Base-by-base conservation (phyloP, 495 filamentous ascomycete species). In the Aspergillus funiculosus region DNA sequence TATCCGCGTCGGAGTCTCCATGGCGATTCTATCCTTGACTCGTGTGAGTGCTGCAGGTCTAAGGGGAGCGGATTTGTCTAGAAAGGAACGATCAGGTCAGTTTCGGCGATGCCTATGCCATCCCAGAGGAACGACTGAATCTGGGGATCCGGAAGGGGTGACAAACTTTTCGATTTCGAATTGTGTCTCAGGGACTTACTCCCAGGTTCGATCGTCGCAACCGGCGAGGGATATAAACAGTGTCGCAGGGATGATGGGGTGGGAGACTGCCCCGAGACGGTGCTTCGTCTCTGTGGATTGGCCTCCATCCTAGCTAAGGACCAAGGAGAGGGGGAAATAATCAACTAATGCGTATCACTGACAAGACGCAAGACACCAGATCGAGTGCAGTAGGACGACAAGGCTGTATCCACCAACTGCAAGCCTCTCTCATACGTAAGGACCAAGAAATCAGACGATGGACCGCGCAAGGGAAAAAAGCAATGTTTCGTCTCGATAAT, bases 1-100 rank as follows among this genome's bases (percentile, higher is more conserved):
- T 28, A 46, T 55, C 19, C 47, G 58, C 18, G 60, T 64, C 21
- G 63, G 61, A n/a, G 64, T 63, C 42, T 66, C 59, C 67, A 71
- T 71, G 28, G 60, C 50, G 49, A 34, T 40, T 42, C 55, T 52
- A 24, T 63, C 65, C 50, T 68, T 71, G 20, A 68, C 58, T 25
- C 67, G 67, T 20, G 52, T 53, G 34, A 71, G 53, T 6, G 65
- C 64, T 19, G 55, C 57, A 35, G 67, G 67, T 29, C 62, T 53
- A 25, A 57, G 60, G 48, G 59, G 59, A 9, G 60, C 57, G 5
- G 58, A 41, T 25, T 36, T 54, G 28, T 50, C 60, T 63, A 47
- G 21, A 20, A 20, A 37, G 13, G 28, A 5, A 24, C 21, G 35
- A 35, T 26, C 10, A 17, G 18, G 28, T 51, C 24, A 56, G 52